A percentile compares a stretch with the other conserved stretches of the same genome.
Conservation (phyloP, 2,329 filamentous ascomycete species). For the Fusarium temperatum region DNA sequence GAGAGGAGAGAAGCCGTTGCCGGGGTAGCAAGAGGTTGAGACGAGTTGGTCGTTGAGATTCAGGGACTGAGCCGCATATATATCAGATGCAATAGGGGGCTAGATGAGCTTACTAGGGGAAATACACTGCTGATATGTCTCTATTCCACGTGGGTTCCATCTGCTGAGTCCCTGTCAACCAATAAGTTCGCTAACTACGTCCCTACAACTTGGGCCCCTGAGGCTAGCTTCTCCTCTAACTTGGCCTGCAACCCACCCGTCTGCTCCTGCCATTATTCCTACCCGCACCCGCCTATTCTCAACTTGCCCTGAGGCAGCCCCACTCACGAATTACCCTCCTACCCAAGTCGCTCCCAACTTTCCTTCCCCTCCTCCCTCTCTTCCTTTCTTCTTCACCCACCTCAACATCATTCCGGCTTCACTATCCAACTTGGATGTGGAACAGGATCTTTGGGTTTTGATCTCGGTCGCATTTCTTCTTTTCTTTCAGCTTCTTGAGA, state of each 20-base stretch:
- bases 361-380: neutral
- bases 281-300: neutral
- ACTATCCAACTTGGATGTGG: conserved; percentile 14
- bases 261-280: conserved; percentile 18
- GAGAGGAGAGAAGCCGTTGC: neutral
- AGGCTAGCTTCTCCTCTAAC: neutral
- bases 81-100: neutral
- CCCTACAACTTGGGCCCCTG: neutral
- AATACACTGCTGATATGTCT: neutral
- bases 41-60: neutral
- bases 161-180: neutral
- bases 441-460: conserved; percentile 25
- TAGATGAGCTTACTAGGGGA: neutral
- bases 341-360: conserved; percentile 13
- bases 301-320: neutral
- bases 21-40: conserved; percentile 9
- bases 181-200: neutral
- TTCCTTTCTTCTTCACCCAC: conserved; percentile 12
- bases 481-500: conserved; percentile 18
- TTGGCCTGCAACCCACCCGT: neutral
- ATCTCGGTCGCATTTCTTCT: conserved; percentile 24
- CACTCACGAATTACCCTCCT: neutral
- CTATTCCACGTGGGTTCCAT: neutral
- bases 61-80: neutral
- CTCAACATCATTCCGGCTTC: conserved; percentile 15